phyloP scores from a whole-genome alignment of 1,139 yeast species.

The Geotrichum bryndzae region DNA sequence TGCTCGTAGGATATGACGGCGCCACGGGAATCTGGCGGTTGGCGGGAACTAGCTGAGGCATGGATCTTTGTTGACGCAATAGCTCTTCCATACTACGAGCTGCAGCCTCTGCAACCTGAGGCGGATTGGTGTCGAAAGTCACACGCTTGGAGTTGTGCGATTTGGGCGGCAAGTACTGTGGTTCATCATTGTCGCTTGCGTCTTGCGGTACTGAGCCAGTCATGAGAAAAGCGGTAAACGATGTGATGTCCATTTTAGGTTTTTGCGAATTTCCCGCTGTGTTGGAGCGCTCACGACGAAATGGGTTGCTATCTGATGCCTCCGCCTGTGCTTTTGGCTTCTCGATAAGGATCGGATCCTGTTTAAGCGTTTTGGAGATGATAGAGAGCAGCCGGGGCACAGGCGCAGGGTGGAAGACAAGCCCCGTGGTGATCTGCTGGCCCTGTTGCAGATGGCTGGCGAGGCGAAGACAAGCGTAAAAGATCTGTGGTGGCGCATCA shows the following conservation, averaged over 20 bases:
- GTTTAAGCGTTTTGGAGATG: conserved; percentile 31
- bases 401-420: conserved; percentile 33
- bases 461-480: conserved; percentile 38
- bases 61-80: conserved; percentile 30
- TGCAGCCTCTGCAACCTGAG: conserved; percentile 39
- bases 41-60: conserved; percentile 12
- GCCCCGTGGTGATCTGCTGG: conserved; percentile 25
- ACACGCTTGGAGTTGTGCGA: conserved; percentile 30
- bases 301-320: conserved; percentile 25
- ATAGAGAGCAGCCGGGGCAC: conserved; percentile 38
- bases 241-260: conserved; percentile 33
- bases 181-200: neutral
- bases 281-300: conserved; percentile 23
- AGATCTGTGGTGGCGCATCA: conserved; percentile 38
- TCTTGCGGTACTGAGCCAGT: conserved; percentile 31
- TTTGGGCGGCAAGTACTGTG: conserved; percentile 13
- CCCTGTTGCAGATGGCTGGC: conserved; percentile 38
- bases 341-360: conserved; percentile 16
- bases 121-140: conserved; percentile 36
- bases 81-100: conserved; percentile 38
- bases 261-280: conserved; percentile 13
- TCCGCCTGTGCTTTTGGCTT: conserved; percentile 7
- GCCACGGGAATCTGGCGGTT: conserved; percentile 8
- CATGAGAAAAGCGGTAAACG: conserved; percentile 35
- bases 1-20: conserved; percentile 13